Evolutionary conservation across 345 rosid species (phyloP), one percentile per base, ranked within the genome.

Genomic region (Gynandropsis gynandra): DNA sequence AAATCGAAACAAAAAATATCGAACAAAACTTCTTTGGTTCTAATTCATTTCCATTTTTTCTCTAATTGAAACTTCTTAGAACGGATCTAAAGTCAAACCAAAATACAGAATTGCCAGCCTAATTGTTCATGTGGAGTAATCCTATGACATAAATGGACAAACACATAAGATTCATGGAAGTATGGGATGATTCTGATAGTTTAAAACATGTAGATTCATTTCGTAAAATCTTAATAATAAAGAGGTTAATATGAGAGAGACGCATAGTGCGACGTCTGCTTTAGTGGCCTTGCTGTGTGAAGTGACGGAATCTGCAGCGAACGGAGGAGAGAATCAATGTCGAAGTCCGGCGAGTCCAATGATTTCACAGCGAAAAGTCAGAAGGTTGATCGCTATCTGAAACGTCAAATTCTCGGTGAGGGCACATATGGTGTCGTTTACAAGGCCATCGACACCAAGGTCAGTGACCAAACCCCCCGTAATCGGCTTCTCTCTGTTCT

Each of bases 341-440:
- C 65, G 45, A 63, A 63, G 24, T 27, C 73, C 42, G 57, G 54
- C 66, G 16, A 37, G 9, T 10, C 53, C 18, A 17, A 7, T 49
- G 40, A 36, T 36, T 36, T n/a, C 13, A 49, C 9, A 10, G 31
- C 29, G 33, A 54, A 64, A 18, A 78, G 58, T 27, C 69, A 58
- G 58, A 72, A 67, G 12, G 83, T 74, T 1, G 77, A 78, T 64
- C 68, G 83, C 11, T 78, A 78, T 39, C 74, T 78, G 19, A 68
- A 74, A 55, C 80, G 83, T 1, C 75, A 78, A 54, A 63, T 74
- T 3, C 80, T 74, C 56, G 83, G 83, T 29, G 77, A 78, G 39
- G 83, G 80, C 50, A 78, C 83, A 37, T 78, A 78, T 54, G 80
- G 83, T 15, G 83, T 78, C 46, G 83, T 78, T 54, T 78, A 74